phyloP scores from a whole-genome alignment of 2,329 filamentous ascomycete genomes.

The Magnaporthales sp. region DNA sequence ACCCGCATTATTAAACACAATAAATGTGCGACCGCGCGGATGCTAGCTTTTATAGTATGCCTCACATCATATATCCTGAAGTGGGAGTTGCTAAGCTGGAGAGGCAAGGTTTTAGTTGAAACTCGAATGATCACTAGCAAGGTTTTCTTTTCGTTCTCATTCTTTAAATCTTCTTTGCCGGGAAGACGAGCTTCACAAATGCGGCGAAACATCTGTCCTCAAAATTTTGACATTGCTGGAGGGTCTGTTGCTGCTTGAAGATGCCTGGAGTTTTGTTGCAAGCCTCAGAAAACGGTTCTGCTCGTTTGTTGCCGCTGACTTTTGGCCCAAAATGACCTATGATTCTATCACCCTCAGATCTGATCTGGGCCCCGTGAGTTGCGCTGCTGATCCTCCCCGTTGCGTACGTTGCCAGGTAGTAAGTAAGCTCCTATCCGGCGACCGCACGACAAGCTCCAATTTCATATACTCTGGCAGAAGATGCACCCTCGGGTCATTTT shows the following conservation, averaged over 20 bases:
- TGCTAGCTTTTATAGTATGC: not conserved
- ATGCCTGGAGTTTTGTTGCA: not conserved
- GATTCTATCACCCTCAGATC: not conserved
- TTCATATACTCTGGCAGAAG: not conserved
- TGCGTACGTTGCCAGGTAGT: not conserved
- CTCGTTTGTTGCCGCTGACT: not conserved
- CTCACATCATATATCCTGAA: not conserved
- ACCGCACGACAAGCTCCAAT: not conserved
- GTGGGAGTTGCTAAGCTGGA: not conserved
- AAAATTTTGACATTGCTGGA: not conserved
- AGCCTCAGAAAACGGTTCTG: not conserved
- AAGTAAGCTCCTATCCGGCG: not conserved
- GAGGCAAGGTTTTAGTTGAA: not conserved
- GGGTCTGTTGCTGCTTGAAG: not conserved
- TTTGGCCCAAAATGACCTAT: not conserved
- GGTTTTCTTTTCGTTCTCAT: not conserved
- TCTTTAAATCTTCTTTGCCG: not conserved
- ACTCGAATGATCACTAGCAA: not conserved
- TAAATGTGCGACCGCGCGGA: constrained; percentile 7
- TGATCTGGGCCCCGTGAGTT: not conserved
- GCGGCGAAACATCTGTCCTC: not conserved
- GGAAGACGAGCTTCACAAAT: not conserved
- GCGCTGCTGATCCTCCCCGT: not conserved
- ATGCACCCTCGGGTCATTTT: not conserved
- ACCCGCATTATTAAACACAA: constrained; percentile 7